These are phyloP conservation scores for Suillus plorans DNA, from an alignment of 768 basidiomycete species.

Conservation along the genomic window DNA sequence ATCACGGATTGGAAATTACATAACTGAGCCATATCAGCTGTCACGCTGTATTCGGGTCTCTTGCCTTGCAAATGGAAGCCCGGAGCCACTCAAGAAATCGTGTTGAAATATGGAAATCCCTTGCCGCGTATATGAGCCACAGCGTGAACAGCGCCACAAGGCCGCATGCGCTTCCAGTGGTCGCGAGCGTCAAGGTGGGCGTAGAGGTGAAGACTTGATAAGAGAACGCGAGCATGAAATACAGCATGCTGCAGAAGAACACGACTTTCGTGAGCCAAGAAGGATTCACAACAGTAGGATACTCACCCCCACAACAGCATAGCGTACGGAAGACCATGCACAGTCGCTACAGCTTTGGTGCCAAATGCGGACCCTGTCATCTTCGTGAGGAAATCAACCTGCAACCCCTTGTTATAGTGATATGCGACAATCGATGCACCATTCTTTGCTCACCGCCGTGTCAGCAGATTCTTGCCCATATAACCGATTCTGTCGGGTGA, in stretches of 20 bases:
- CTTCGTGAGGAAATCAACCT: neutral
- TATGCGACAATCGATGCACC: neutral
- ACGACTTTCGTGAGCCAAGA: neutral
- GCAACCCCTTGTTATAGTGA: neutral
- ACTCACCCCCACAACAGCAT: slow-evolving; percentile 54
- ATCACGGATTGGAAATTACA: neutral
- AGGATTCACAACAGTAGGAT: neutral
- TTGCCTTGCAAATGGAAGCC: neutral
- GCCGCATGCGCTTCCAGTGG: slow-evolving; percentile 18
- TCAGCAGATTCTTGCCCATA: slow-evolving; percentile 21
- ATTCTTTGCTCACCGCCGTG: slow-evolving; percentile 28
- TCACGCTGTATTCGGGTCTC: neutral
- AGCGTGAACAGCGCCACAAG: slow-evolving; percentile 20
- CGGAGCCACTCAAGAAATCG: neutral
- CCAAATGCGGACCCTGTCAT: slow-evolving; percentile 24
- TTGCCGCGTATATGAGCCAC: slow-evolving; percentile 12
- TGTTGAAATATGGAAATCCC: slow-evolving; percentile 1
- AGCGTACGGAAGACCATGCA: slow-evolving; percentile 51
- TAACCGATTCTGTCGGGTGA: slow-evolving; percentile 36
- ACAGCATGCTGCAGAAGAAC: slow-evolving; percentile 20
- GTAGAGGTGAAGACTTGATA: slow-evolving; percentile 23
- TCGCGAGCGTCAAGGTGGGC: slow-evolving; percentile 12
- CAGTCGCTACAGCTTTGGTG: slow-evolving; percentile 43
- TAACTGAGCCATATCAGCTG: neutral
- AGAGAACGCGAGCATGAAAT: slow-evolving; percentile 25